These are phyloP conservation scores for Brasilioporus rufonigricans DNA, from an alignment of 768 basidiomycete species.

Conservation along the genomic window DNA sequence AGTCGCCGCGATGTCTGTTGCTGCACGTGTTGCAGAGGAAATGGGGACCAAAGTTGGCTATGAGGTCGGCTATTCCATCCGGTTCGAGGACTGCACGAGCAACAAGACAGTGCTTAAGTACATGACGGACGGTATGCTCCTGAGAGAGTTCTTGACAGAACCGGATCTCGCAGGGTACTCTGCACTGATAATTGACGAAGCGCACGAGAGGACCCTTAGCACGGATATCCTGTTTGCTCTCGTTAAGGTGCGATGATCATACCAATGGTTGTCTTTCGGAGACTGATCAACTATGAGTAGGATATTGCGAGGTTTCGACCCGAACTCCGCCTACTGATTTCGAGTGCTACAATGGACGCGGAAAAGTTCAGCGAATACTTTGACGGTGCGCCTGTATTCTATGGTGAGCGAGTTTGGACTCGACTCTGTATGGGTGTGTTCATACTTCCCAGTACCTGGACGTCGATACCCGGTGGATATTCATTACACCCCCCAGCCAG, in stretches of 20 bases:
- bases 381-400: slow-evolving; percentile 93
- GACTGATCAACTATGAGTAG: slow-evolving; percentile 41
- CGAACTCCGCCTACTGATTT: slow-evolving; percentile 89
- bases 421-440: background rate
- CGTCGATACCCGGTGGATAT: slow-evolving; percentile 97
- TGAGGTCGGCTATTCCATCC: slow-evolving; percentile 99
- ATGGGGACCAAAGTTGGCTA: slow-evolving; percentile 97
- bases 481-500: slow-evolving; percentile 98
- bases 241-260: slow-evolving; percentile 77
- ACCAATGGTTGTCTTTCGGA: slow-evolving; percentile 6
- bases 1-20: slow-evolving; percentile 99
- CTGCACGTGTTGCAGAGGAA: slow-evolving; percentile 98
- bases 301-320: slow-evolving; percentile 97
- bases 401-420: slow-evolving; percentile 50
- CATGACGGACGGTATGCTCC: slow-evolving; percentile 99
- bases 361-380: slow-evolving; percentile 99
- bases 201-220: slow-evolving; percentile 95
- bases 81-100: slow-evolving; percentile 99
- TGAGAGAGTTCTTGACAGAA: slow-evolving; percentile 96
- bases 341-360: slow-evolving; percentile 95
- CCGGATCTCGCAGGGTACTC: slow-evolving; percentile 95
- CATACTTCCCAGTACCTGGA: slow-evolving; percentile 71
- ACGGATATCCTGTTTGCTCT: slow-evolving; percentile 99
- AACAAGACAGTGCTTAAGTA: slow-evolving; percentile 99
- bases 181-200: slow-evolving; percentile 96